phyloP scores from a whole-genome alignment of 2,329 filamentous ascomycete species.

The Teratosphaeria gauchensis region DNA sequence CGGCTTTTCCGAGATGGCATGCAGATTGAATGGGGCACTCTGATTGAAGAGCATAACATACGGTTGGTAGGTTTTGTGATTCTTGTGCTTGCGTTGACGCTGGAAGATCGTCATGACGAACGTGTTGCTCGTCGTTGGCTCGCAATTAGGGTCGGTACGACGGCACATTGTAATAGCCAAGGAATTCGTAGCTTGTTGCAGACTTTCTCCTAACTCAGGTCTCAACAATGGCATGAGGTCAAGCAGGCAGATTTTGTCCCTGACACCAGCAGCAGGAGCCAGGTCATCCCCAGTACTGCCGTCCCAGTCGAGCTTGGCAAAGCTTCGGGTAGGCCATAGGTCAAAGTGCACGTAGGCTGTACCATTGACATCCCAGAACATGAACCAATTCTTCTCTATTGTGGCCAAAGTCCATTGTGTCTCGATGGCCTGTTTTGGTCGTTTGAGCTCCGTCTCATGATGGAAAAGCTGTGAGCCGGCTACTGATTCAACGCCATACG shows the following conservation, averaged over 20 bases:
- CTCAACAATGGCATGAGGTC: constrained; percentile 34
- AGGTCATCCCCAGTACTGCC: constrained; percentile 42
- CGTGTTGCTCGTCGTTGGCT: constrained; percentile 38
- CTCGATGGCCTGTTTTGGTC: too few relatives aligned
- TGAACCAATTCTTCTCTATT: too few relatives aligned
- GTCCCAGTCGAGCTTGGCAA: constrained; percentile 37
- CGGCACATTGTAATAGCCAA: constrained; percentile 47
- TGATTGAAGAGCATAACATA: constrained; percentile 45
- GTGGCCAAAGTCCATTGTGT: too few relatives aligned
- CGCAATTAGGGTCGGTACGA: constrained; percentile 37
- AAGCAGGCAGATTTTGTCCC: constrained; percentile 39
- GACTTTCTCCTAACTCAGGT: constrained; percentile 25
- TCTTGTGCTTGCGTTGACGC: constrained; percentile 41
- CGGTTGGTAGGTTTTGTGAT: constrained; percentile 46
- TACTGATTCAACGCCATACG: too few relatives aligned
- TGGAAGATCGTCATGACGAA: constrained; percentile 48
- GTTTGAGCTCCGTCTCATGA: too few relatives aligned
- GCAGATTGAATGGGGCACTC: constrained; percentile 40
- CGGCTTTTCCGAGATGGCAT: constrained; percentile 42
- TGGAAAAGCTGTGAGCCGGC: too few relatives aligned
- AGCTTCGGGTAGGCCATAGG: constrained; percentile 41
- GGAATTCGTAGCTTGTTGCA: constrained; percentile 54
- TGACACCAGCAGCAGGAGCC: constrained; percentile 25
- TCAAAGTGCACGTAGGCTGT: constrained; percentile 39
- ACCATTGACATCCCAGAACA: too few relatives aligned